A percentile compares a stretch with the other conserved stretches of the same genome.
These are phyloP conservation scores for Wallacemonas rigidus DNA, from an alignment of 208 protist genomes.

Conservation along the genomic window DNA sequence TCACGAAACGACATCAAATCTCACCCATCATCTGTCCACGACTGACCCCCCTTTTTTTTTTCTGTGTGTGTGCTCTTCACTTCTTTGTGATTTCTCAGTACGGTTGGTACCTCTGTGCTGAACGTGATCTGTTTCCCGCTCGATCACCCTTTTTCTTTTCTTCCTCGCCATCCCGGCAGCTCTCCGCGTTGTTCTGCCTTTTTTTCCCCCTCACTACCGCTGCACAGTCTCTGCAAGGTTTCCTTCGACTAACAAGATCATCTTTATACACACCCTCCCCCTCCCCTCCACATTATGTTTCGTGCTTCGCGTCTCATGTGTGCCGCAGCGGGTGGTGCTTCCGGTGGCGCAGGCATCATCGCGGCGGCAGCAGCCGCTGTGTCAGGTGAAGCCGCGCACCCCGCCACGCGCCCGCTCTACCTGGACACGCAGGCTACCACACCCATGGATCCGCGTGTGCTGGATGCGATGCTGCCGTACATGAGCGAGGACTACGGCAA, in stretches of 20 bases:
- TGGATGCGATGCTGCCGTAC: constrained; percentile 99
- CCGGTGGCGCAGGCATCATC: constrained; percentile 5
- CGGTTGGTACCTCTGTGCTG: not conserved
- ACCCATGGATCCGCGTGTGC: constrained; percentile 96
- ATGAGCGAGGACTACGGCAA: constrained; percentile 98
- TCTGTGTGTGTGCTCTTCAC: constrained; percentile 5
- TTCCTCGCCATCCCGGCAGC: not conserved
- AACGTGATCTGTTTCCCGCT: not conserved
- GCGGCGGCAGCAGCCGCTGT: constrained; percentile 10
- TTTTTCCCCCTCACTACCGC: not conserved
- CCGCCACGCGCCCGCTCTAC: constrained; percentile 84
- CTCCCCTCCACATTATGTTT: constrained; percentile 31
- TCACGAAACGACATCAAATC: too few relatives aligned
- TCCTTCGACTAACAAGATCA: too few relatives aligned
- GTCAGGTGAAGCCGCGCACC: not conserved
- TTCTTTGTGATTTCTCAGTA: not conserved
- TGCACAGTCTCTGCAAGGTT: not conserved
- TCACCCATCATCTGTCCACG: too few relatives aligned
- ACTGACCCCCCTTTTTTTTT: constrained; percentile 21
- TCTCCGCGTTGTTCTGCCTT: not conserved
- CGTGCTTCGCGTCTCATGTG: constrained; percentile 36
- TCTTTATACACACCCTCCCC: too few relatives aligned
- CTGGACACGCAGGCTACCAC: constrained; percentile 97
- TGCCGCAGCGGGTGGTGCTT: constrained; percentile 1
- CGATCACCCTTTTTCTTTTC: not conserved